Conservation (phyloP, 164 flowering plant species). For the Chimonanthus salicifolius region DNA sequence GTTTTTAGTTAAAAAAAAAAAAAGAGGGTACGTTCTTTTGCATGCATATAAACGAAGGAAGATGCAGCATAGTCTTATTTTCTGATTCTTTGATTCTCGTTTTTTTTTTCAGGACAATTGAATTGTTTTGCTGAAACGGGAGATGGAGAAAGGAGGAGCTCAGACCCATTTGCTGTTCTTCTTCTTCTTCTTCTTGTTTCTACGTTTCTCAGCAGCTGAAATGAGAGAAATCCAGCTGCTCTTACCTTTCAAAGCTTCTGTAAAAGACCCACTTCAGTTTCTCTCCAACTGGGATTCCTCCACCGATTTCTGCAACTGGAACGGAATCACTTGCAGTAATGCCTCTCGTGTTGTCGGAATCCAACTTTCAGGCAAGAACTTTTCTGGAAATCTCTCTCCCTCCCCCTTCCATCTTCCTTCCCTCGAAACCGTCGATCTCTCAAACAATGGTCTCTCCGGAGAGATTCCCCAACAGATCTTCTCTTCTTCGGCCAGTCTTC, state of each 20-base stretch:
- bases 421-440: slow-evolving; percentile 46
- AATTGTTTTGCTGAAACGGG: background rate
- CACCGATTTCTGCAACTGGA: slow-evolving; percentile 45
- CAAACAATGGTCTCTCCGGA: slow-evolving; percentile 50
- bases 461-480: slow-evolving; percentile 35
- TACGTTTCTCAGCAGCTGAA: slow-evolving; percentile 6
- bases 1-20: too few species aligned
- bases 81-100: background rate
- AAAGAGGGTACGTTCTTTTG: too few species aligned
- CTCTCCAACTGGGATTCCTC: slow-evolving; percentile 55
- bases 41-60: too few species aligned
- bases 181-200: slow-evolving; percentile 11
- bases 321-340: slow-evolving; percentile 51
- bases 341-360: slow-evolving; percentile 38
- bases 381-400: slow-evolving; percentile 46
- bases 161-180: slow-evolving; percentile 5
- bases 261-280: slow-evolving; percentile 36
- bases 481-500: slow-evolving; percentile 32
- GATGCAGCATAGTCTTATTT: too few species aligned
- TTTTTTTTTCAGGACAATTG: background rate
- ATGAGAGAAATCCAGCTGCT: slow-evolving; percentile 41
- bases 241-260: slow-evolving; percentile 48
- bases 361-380: slow-evolving; percentile 52
- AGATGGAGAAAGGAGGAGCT: slow-evolving; percentile 13
- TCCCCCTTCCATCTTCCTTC: slow-evolving; percentile 40